Base-by-base conservation (phyloP, 1,139 yeast species). In the Saccharomyces hybrid region DNA sequence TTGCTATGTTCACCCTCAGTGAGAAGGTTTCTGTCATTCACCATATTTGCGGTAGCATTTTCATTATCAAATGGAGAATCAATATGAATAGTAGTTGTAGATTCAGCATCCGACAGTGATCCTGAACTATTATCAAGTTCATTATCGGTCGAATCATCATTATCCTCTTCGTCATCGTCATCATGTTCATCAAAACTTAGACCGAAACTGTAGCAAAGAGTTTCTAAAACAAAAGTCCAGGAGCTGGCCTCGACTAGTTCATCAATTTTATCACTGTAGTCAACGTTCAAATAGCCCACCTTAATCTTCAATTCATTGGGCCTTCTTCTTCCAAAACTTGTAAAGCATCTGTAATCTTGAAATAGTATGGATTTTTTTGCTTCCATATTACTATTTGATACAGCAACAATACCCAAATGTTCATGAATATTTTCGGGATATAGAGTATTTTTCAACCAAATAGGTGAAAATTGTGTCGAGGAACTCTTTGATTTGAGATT, bases 251-350 rank as follows among this genome's bases (percentile, higher is more conserved):
- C 73, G 1, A 65, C 60, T 8, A 68, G 55, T 52, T 69, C 71
- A 26, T 56, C 53, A 0, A 68, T 59, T 28, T 55, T 51, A 14
- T 68, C 67, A 49, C 64, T 61, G 48, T 68, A 66, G 53, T 66
- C 71, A 11, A 59, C 58, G 53, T 69, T 67, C 32, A 65, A 56
- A 50, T 61, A 69, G 0, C 73, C 73, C 1, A 69, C 62, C 53
- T 65, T 68, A 7, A 69, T 54, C 49, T 68, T 69, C 3, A 68
- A 42, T 42, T 66, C 68, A 48, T 65, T 59, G 4, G 65, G 61
- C 32, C 59, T 59, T 34, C 57, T 57, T 51, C 63, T 59, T 5
- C 62, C 63, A 0, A n/a, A 13, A 42, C 57, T 52, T 11, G 57
- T 56, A 38, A 67, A 64, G 2, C 53, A 46, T 4, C 51, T 49